Base-by-base conservation (phyloP, 2,329 filamentous ascomycete species). In the Pyricularia pennisetigena region DNA sequence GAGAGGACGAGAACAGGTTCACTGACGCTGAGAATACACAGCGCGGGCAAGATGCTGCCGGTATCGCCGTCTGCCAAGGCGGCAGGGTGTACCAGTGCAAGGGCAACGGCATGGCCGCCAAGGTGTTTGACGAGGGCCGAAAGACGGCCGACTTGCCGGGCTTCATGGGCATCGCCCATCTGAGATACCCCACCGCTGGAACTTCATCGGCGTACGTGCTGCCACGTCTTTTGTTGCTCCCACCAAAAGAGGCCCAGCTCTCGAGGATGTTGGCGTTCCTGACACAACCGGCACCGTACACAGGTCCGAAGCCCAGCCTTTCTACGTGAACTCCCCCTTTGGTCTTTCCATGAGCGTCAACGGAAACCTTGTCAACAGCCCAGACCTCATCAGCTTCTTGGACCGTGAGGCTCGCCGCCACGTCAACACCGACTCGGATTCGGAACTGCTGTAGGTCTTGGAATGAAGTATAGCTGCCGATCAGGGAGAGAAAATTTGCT, bases 351-450 rank as follows among this genome's bases (percentile, higher is more conserved):
- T 67, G 14, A 49, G 66, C 57, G 41, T 59, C 72, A 92, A 93
- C 0, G 85, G 87, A 3, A 84, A 89, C 72, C 81, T 94, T 59
- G 80, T 93, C 70, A 90, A 88, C 74, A 68, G 66, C 20, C 71
- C 72, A n/a, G 66, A 71, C n/a, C 65, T 66, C 23, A 23, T 66
- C 35, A 28, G 24, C 35, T 72, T 73, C 23, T 67, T 71, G 20
- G 70, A 72, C 49, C 69, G 69, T 29, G 32, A 74, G 35, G 85
- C 86, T 8, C 92, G 92, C 75, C 86, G 92, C 72, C 93, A 96
- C 77, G 91, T 95, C 82, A 97, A 97, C 79, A 94, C 93, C 30
- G 92, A 96, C 74, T 93, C 90, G 69, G 93, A 97, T 79, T 93
- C 89, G 72, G 93, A 97, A 80, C 80, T 94, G 70, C 91, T 95